phyloP scores from a whole-genome alignment of 2,329 filamentous ascomycete genomes.

The Juglanconis oblonga region DNA sequence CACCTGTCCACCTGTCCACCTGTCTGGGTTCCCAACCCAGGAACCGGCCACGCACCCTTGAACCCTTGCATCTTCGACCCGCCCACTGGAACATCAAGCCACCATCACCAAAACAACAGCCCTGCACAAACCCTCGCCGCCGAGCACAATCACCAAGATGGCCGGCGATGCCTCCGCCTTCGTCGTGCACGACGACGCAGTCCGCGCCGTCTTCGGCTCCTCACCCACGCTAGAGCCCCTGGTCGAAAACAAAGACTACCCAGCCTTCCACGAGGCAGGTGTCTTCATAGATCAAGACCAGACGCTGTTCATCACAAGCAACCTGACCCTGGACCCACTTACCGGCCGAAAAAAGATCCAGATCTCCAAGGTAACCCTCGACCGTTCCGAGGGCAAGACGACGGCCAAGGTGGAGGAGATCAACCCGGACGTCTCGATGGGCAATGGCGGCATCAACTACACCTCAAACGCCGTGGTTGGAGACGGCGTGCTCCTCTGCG shows the following conservation, averaged over 20 bases:
- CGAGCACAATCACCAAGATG: background rate
- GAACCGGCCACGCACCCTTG: no score
- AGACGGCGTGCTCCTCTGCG: slow-evolving; percentile 39
- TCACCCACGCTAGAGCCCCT: slow-evolving; percentile 35
- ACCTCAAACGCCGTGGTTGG: slow-evolving; percentile 18
- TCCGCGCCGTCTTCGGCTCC: slow-evolving; percentile 30
- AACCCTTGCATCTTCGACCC: no score
- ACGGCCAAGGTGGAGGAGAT: slow-evolving; percentile 29
- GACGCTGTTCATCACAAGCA: slow-evolving; percentile 31
- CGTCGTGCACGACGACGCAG: slow-evolving; percentile 5
- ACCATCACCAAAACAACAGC: background rate
- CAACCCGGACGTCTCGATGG: slow-evolving; percentile 35
- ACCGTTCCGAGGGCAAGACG: slow-evolving; percentile 7
- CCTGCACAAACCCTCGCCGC: background rate
- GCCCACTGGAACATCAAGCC: background rate
- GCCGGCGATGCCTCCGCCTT: background rate
- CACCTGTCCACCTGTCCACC: no score
- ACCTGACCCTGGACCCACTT: slow-evolving; percentile 24
- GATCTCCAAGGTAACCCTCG: slow-evolving; percentile 27
- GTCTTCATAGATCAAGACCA: slow-evolving; percentile 9
- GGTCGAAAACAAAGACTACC: slow-evolving; percentile 35
- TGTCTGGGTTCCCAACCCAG: no score
- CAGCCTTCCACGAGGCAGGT: slow-evolving; percentile 48
- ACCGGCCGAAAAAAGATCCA: slow-evolving; percentile 26
- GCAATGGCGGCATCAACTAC: slow-evolving; percentile 49